Percentiles rank a stretch among this genome's conserved stretches.
Conservation (phyloP, 495 filamentous ascomycete species). For the Ramalina intermedia region DNA sequence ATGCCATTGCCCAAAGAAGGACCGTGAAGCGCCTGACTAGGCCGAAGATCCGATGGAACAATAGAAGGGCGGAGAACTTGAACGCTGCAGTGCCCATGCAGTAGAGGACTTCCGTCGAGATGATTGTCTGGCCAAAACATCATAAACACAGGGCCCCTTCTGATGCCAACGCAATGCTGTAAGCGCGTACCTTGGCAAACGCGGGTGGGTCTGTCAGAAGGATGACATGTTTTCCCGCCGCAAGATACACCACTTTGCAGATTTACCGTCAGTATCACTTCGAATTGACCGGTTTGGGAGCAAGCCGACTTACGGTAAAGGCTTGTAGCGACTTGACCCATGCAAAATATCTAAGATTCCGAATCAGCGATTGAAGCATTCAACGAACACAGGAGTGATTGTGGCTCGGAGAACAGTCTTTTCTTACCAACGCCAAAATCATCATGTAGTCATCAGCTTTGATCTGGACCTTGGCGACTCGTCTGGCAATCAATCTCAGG, state of each 20-base stretch:
- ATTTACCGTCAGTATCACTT: background rate
- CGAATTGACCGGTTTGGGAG: background rate
- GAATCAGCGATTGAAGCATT: no score
- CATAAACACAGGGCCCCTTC: background rate
- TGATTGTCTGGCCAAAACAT: background rate
- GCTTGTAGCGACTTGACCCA: no score
- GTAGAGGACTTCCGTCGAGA: slow-evolving; percentile 4
- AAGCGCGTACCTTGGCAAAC: background rate
- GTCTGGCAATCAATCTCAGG: background rate
- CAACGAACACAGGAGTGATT: no score
- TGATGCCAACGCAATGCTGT: background rate
- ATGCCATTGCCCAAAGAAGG: slow-evolving; percentile 20
- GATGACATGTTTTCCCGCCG: slow-evolving; percentile 2
- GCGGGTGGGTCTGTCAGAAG: background rate
- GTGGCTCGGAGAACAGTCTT: no score
- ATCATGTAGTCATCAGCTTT: slow-evolving; percentile 6
- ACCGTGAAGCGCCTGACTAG: slow-evolving; percentile 19
- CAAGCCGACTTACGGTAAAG: no score
- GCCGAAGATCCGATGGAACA: slow-evolving; percentile 24
- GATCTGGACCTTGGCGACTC: slow-evolving; percentile 1
- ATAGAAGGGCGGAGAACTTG: slow-evolving; percentile 21
- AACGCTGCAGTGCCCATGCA: background rate
- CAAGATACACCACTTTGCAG: background rate
- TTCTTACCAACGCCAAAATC: background rate
- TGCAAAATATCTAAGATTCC: no score